Base-by-base conservation (phyloP, 2,329 filamentous ascomycete species). In the Macrophomina tecta region DNA sequence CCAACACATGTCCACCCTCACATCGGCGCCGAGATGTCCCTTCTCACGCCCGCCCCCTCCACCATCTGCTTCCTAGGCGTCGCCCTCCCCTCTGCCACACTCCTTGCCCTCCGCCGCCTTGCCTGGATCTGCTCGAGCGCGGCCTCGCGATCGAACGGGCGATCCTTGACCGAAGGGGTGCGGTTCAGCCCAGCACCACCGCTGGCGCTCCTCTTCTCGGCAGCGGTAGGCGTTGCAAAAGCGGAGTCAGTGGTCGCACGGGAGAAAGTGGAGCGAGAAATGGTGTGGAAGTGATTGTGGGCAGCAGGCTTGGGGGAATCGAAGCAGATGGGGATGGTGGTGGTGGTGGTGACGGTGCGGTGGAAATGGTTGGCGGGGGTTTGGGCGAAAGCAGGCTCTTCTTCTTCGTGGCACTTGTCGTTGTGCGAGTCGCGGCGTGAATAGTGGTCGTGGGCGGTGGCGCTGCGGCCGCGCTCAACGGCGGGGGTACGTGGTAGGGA, bases 81-180 rank as follows among this genome's bases (percentile, higher is more conserved):
- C 68, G 84, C 81, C 5, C 87, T 84, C 2, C 87, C 87, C 63
- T 87, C 84, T 4, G 88, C 88, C 67, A 90, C 86, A 75, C 89
- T 92, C 71, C 88, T 85, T 66, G 91, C 90, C 53, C 91, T 82
- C 6, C 90, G 90, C 64, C 91, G 82, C 34, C 91, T 84, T 79
- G 92, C 89, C 64, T 89, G 85, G 70, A 94, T 94, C 75, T 90
- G 88, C 65, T 90, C 90, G 16, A 94, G 84, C 3, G 91, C 91
- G 77, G 93, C 85, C 76, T 93, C 91, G 64, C 91, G 85, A 65
- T 84, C 82, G 65, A 84, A 72, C 16, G 74, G 76, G 11, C 77
- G 71, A 55, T 74, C 74, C 68, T 77, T 79, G 67, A 53, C 16
- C 36, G 46, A 63, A 76, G 58, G 1, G 70, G 71, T 38, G 77